Conservation (phyloP, 768 basidiomycete species). For the Pulveroboletus ravenelii region DNA sequence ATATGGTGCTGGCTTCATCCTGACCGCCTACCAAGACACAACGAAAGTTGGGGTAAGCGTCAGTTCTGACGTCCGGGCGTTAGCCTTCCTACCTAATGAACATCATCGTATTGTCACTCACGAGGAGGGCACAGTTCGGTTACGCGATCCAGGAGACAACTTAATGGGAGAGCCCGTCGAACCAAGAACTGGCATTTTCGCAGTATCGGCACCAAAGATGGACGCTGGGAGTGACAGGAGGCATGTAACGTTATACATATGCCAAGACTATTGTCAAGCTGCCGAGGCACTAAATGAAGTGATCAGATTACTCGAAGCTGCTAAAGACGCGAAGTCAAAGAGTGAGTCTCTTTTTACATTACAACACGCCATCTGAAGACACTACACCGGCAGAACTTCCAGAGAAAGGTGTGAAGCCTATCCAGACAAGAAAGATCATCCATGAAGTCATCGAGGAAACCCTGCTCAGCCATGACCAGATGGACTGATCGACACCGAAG, state of each 20-base stretch:
- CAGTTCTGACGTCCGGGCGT: slow-evolving; percentile 8
- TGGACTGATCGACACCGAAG: slow-evolving; percentile 13
- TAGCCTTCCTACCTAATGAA: slow-evolving; percentile 8
- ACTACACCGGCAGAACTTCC: slow-evolving; percentile 4
- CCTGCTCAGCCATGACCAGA: slow-evolving; percentile 3
- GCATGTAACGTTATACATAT: slow-evolving; percentile 4
- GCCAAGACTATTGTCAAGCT: slow-evolving; percentile 6
- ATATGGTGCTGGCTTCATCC: not conserved
- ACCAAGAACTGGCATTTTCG: not conserved
- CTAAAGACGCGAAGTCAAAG: slow-evolving; percentile 2
- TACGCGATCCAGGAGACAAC: not conserved
- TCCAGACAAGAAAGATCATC: not conserved
- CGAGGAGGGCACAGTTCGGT: slow-evolving; percentile 3
- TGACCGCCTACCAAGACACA: not conserved
- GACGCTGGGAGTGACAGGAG: slow-evolving; percentile 2
- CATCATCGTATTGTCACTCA: slow-evolving; percentile 4
- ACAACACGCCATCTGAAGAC: not conserved
- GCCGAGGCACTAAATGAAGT: slow-evolving; percentile 12
- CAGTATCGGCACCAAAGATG: slow-evolving; percentile 10
- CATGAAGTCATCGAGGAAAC: not conserved
- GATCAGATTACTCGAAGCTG: not conserved
- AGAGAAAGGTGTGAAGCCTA: slow-evolving; percentile 2
- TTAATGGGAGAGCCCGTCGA: slow-evolving; percentile 12
- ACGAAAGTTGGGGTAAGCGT: not conserved
- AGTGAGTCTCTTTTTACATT: not conserved